Base-by-base conservation (phyloP, 2,329 filamentous ascomycete genomes). In the Diaporthe eres region DNA sequence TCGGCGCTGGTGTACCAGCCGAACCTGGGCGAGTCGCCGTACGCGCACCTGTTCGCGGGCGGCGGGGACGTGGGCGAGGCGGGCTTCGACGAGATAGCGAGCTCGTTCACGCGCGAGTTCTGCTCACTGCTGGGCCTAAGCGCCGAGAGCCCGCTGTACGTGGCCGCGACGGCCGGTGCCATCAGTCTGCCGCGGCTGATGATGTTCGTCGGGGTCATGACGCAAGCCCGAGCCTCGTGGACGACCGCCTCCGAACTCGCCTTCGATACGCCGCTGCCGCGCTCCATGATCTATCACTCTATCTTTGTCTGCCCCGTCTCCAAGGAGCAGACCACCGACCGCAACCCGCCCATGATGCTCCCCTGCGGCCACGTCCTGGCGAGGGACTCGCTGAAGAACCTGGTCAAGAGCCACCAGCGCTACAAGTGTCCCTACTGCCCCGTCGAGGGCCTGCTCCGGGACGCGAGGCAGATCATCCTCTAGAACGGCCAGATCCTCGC, bases 391-490 rank as follows among this genome's bases (percentile, higher is more conserved):
- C 86, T 99, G 70, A 91, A 94, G 76, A 92, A 92, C 81, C 88
- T 98, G 57, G 92, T 92, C 73, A 98, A 97, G 85, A 93, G 93
- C 0, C 74, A 74, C 37, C 90, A 87, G 57, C 88, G 93, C 76
- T 97, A 97, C 88, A 99, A 99, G 84, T 99, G 97, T 81, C 97
- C 97, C 0, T 99, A 99, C 82, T 99, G 97, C 82, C 97, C 97
- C 0, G 92, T 87, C 42, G 96, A 98, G 84, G 95, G 95, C 61
- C 89, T 93, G 78, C 87, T 94, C 2, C 92, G 91, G 78, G 95
- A 98, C 73, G 95, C 95, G 9, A 90, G 88, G 79, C 92, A 93
- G 82, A 93, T 97, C 60, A 91, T 92, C 71, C 84, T 95, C 61
- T 95, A 85, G 77, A 61, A 55, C 2, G 34, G 65, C 3, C 19